These are phyloP conservation scores for Ascochyta rabiei DNA, from an alignment of 2,329 filamentous ascomycete genomes.

Conservation along the genomic window DNA sequence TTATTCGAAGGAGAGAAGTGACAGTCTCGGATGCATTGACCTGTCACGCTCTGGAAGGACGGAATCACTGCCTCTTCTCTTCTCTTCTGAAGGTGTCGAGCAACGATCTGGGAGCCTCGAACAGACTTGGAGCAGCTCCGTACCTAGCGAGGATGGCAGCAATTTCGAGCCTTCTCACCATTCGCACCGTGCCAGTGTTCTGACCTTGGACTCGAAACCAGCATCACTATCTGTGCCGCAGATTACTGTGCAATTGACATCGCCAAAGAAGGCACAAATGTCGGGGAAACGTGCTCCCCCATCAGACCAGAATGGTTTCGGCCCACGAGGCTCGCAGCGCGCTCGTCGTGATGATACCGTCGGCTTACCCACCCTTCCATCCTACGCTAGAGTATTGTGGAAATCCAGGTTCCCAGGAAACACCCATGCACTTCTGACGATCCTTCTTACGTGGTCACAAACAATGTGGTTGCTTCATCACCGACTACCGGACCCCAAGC, in stretches of 20 bases:
- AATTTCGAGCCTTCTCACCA: background rate
- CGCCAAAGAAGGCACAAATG: background rate
- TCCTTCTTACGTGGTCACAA: conserved; percentile 29
- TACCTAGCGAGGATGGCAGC: background rate
- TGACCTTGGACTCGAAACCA: background rate
- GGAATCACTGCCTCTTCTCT: conserved; percentile 5
- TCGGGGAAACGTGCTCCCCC: conserved; percentile 15
- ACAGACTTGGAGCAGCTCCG: background rate
- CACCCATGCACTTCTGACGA: conserved; percentile 20
- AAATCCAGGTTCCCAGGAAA: conserved; percentile 22
- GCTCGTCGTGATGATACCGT: background rate
- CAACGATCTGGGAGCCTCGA: background rate
- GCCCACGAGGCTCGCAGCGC: conserved; percentile 2
- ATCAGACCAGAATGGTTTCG: background rate
- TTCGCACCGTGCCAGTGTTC: background rate
- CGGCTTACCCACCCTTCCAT: conserved; percentile 16
- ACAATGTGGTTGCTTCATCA: conserved; percentile 19
- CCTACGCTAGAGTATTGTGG: conserved; percentile 3
- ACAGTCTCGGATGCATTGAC: background rate
- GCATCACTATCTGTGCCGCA: background rate
- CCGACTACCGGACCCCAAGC: conserved; percentile 9
- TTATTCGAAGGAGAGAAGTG: background rate
- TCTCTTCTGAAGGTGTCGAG: conserved; percentile 16
- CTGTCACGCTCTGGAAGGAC: background rate
- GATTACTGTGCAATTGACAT: conserved; percentile 10